A percentile compares a stretch with the other conserved stretches of the same genome.
Conservation (phyloP, 2,329 filamentous ascomycete genomes). For the Paracorniculantispora psalliotae region DNA sequence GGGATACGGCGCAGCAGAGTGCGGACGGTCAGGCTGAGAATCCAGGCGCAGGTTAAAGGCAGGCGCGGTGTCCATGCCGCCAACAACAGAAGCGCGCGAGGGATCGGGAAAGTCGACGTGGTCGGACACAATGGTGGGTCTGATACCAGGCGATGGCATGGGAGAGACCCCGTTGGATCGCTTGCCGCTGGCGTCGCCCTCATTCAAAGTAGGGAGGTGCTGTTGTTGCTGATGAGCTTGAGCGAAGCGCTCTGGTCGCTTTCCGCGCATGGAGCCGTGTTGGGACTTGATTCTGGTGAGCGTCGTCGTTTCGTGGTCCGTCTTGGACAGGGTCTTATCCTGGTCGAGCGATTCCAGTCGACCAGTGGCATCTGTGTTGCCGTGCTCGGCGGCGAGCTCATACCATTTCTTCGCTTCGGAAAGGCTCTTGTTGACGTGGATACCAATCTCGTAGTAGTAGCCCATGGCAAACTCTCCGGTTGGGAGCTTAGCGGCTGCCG, state of each 20-base stretch:
- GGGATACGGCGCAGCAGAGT: constrained; percentile 64
- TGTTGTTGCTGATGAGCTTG: constrained; percentile 37
- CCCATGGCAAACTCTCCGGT: constrained; percentile 96
- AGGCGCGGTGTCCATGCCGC: constrained; percentile 35
- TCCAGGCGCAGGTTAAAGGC: constrained; percentile 50
- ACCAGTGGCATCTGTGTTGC: constrained; percentile 80
- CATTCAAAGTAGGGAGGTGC: constrained; percentile 44
- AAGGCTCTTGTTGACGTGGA: constrained; percentile 79
- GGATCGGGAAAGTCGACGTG: constrained; percentile 43
- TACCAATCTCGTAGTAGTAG: constrained; percentile 96
- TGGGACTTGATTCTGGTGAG: constrained; percentile 82
- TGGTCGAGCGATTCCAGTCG: constrained; percentile 80
- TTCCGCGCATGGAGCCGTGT: constrained; percentile 63
- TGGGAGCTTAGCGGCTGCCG: constrained; percentile 72
- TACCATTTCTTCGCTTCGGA: constrained; percentile 87
- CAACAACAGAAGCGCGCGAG: constrained; percentile 34
- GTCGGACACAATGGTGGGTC: constrained; percentile 34
- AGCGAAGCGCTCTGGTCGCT: constrained; percentile 56
- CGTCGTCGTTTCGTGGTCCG: constrained; percentile 89
- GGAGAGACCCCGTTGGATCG: constrained; percentile 31
- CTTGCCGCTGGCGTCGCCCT: constrained; percentile 27
- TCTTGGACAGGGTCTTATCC: constrained; percentile 78
- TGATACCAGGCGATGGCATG: constrained; percentile 37
- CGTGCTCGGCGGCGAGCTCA: constrained; percentile 78
- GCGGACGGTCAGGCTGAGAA: constrained; percentile 35